phyloP scores from a whole-genome alignment of 2,329 filamentous ascomycete species.

The Penicillium capsulatum region DNA sequence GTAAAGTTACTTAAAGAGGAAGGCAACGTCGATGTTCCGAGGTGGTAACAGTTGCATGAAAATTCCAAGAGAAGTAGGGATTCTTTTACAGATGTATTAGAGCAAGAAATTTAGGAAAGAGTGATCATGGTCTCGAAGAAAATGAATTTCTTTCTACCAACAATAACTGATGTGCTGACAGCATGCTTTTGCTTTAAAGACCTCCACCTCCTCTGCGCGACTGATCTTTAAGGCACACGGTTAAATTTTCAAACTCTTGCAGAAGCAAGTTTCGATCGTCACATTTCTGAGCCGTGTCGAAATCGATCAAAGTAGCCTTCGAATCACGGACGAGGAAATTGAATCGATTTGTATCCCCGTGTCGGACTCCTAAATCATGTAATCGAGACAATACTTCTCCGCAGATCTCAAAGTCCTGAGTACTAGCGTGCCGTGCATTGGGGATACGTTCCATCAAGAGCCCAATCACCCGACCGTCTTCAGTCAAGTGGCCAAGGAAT shows the following conservation, averaged over 20 bases:
- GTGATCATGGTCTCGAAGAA: too few species aligned
- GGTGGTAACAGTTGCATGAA: too few species aligned
- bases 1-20: not conserved
- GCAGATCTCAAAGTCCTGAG: conserved; percentile 21
- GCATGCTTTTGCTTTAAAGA: too few species aligned
- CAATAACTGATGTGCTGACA: too few species aligned
- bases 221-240: conserved; percentile 10
- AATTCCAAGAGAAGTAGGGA: not conserved
- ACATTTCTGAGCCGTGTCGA: conserved; percentile 26
- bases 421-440: conserved; percentile 22
- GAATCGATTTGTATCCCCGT: conserved; percentile 29
- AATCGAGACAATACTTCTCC: conserved; percentile 18
- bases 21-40: too few species aligned
- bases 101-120: not conserved
- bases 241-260: conserved; percentile 18
- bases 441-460: conserved; percentile 35
- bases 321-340: conserved; percentile 24
- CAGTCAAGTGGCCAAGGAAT: conserved; percentile 40
- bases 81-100: not conserved
- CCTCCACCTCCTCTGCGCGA: conserved; percentile 16
- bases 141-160: too few species aligned
- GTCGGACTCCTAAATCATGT: conserved; percentile 24
- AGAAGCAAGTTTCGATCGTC: conserved; percentile 16
- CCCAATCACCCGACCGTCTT: conserved; percentile 39
- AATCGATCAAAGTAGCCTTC: conserved; percentile 26